A percentile compares a stretch with the other conserved stretches of the same genome.
Evolutionary conservation across 331 rosid species (phyloP).

Genomic region (Erythrophleum ivorense): DNA sequence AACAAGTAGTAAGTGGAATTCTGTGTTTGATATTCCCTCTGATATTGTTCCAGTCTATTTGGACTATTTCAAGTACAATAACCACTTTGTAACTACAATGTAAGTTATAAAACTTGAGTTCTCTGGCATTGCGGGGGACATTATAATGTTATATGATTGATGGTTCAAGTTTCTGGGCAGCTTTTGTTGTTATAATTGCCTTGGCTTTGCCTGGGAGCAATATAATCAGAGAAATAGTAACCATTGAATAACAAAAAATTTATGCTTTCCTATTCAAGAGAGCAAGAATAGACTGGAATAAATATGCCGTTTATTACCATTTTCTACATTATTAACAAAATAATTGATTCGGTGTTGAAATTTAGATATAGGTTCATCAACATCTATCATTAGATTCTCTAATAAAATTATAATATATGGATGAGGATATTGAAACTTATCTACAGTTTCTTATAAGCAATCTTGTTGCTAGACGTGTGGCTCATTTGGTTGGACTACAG

Average conservation of each 20-base stretch:
- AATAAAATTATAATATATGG: no score
- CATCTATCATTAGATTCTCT: no score
- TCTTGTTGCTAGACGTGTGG: no score
- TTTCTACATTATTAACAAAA: no score
- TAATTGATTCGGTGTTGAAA: no score
- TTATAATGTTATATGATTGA: not conserved
- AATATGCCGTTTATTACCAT: no score
- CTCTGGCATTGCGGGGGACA: not conserved
- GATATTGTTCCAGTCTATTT: not conserved
- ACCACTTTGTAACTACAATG: not conserved
- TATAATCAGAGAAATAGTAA: not conserved
- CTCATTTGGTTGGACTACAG: no score
- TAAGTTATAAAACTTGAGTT: not conserved
- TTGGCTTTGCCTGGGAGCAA: not conserved
- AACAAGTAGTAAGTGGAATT: not conserved
- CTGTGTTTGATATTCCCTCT: conserved; percentile 13
- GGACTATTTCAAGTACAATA: not conserved
- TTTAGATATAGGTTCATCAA: no score
- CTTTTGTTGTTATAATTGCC: not conserved
- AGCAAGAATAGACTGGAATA: no score
- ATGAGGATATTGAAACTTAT: no score
- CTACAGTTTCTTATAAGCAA: no score
- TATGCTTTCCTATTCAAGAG: no score
- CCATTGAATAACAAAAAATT: not conserved
- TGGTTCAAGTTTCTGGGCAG: not conserved